Evolutionary conservation across 176 grass and related monocot genomes (phyloP).

Genomic region (Elaeis guineensis): DNA sequence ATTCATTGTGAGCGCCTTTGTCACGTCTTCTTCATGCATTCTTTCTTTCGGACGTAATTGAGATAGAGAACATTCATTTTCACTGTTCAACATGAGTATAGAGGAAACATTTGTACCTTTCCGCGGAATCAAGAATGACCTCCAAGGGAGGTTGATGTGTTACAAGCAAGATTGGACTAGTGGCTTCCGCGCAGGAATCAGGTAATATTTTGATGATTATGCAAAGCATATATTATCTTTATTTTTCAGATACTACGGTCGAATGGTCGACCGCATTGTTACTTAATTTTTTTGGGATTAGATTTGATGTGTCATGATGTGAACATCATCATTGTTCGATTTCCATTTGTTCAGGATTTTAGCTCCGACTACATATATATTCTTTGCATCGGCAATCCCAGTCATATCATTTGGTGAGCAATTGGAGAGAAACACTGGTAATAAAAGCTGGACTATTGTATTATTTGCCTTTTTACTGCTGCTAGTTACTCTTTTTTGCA

Average conservation of each 20-base stretch:
- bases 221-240: no score
- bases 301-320: no score
- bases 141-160: constrained; percentile 61
- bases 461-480: no score
- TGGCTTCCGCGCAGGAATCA: constrained; percentile 71
- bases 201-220: constrained; percentile 25
- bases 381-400: constrained; percentile 96
- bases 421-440: constrained; percentile 88
- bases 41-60: no score
- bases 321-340: no score
- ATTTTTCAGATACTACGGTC: no score
- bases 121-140: constrained; percentile 77
- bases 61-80: not conserved
- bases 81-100: constrained; percentile 28
- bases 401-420: constrained; percentile 99
- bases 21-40: no score
- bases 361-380: constrained; percentile 97
- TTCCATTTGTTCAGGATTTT: constrained; percentile 45
- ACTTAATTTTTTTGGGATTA: no score
- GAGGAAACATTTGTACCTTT: constrained; percentile 90
- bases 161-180: constrained; percentile 98
- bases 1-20: no score
- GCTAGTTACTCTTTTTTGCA: no score
- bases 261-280: no score
- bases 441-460: not conserved